A percentile compares a stretch with the other conserved stretches of the same genome.
Conservation (phyloP, 1,284 basidiomycete species). For the Apiotrichum gamsii region DNA sequence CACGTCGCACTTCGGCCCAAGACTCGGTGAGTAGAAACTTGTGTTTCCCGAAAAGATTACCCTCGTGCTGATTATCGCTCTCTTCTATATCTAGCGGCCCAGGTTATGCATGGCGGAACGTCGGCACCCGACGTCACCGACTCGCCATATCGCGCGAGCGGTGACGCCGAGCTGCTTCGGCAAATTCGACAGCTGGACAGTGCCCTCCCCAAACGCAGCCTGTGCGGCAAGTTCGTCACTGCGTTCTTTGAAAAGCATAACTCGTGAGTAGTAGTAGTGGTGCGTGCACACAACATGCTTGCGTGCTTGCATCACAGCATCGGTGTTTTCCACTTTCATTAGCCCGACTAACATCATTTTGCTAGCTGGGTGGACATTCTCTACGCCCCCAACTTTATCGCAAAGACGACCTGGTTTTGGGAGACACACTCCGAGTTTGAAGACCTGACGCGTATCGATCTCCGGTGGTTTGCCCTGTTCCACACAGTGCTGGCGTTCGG, state of each 20-base stretch:
- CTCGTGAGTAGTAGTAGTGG: slow-evolving; percentile 11
- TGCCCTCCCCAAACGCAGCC: slow-evolving; percentile 19
- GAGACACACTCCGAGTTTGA: slow-evolving; percentile 19
- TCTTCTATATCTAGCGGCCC: too few relatives aligned
- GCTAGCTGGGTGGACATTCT: slow-evolving; percentile 31
- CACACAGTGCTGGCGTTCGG: slow-evolving; percentile 32
- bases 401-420: slow-evolving; percentile 27
- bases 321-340: too few relatives aligned
- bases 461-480: slow-evolving; percentile 31
- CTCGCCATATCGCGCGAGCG: slow-evolving; percentile 13
- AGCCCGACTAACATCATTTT: too few relatives aligned
- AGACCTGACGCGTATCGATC: slow-evolving; percentile 24
- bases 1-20: slow-evolving; percentile 28
- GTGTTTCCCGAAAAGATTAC: too few relatives aligned
- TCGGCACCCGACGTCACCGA: slow-evolving; percentile 12
- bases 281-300: too few relatives aligned
- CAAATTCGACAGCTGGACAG: slow-evolving; percentile 23
- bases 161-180: slow-evolving; percentile 14
- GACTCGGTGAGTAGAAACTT: slow-evolving; percentile 18
- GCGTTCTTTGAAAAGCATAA: slow-evolving; percentile 28
- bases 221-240: slow-evolving; percentile 22
- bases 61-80: too few relatives aligned
- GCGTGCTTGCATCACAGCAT: too few relatives aligned
- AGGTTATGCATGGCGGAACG: slow-evolving; percentile 4
- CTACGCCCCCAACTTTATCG: slow-evolving; percentile 26